Evolutionary conservation across 345 rosid genomes (phyloP).

Genomic region (Lumnitzera littorea): DNA sequence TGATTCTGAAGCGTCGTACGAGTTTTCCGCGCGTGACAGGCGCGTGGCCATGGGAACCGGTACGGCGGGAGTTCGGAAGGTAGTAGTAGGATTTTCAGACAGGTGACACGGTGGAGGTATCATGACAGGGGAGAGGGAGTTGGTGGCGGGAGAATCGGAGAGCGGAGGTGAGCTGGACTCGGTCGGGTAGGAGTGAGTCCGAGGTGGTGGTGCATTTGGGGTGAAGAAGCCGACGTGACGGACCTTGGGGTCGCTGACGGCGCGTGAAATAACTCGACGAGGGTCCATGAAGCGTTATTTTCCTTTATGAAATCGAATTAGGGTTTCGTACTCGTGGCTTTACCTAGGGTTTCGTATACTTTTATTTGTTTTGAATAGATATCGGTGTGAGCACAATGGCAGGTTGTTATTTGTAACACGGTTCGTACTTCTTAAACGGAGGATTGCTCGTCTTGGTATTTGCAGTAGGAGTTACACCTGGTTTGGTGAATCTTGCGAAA

Average conservation of each 20-base stretch:
- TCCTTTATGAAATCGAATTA: no score
- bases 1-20: slow-evolving; percentile 59
- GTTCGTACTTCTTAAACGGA: no score
- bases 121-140: slow-evolving; percentile 78
- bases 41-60: slow-evolving; percentile 14
- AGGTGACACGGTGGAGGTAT: slow-evolving; percentile 76
- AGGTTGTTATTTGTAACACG: no score
- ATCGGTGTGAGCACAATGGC: no score
- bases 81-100: slow-evolving; percentile 29
- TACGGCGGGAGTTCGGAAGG: slow-evolving; percentile 8
- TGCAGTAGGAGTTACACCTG: no score
- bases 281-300: slow-evolving; percentile 45
- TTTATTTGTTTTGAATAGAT: no score
- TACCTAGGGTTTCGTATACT: no score
- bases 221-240: slow-evolving; percentile 90
- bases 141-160: slow-evolving; percentile 44
- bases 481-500: no score
- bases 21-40: slow-evolving; percentile 26
- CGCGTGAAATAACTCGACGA: slow-evolving; percentile 52
- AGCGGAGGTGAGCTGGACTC: slow-evolving; percentile 24
- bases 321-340: no score
- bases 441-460: no score
- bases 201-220: slow-evolving; percentile 32
- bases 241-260: slow-evolving; percentile 71
- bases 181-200: slow-evolving; percentile 28